Base-by-base conservation (phyloP, 495 filamentous ascomycete genomes). In the Annulohypoxylon stygium region DNA sequence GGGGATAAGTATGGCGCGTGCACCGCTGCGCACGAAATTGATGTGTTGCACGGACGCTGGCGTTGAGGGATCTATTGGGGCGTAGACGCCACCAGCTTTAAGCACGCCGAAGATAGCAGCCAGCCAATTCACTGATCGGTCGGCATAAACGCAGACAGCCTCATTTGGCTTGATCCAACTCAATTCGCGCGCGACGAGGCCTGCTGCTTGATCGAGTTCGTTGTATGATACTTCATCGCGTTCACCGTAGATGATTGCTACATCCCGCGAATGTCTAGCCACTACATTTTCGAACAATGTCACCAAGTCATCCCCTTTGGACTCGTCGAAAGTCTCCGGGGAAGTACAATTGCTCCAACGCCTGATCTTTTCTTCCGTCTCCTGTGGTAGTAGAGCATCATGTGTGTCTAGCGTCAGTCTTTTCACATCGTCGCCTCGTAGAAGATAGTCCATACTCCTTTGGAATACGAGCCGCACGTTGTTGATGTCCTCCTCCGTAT, bases 11-110 rank as follows among this genome's bases (percentile, higher is more conserved):
- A 61, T 8, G 25, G 23, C 23, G 3, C 41, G 39, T 26, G 59
- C 59, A 26, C 59, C 59, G 39, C 39, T 39, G 12, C 23, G 41
- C n/a, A 48, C 26, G 36, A 61, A 61, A 33, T 47, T 61, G 25
- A 41, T 23, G 6, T 16, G 23, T 41, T 26, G 39, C 39, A 61
- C n/a, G 39, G 39, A 47, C 30, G 30, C 20, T 48, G 59, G 59
- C 11, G 39, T 23, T 2, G 39, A 47, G 39, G 39, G 41, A n/a
- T 61, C 59, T 1, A 61, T 11, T 0, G 59, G 41, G 3, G 39
- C 25, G 41, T 26, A 53, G 10, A 53, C 48, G 23, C 48, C 48
- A 30, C 48, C 48, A 9, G 48, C 48, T 30, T 53, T 53, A 2
- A 53, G 48, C 23, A 53, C 23, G 1, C 48, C 48, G 11, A 53